A percentile compares a stretch with the other conserved stretches of the same genome.
Conservation (phyloP, 2,329 filamentous ascomycete genomes). For the Macroventuria anomochaeta region DNA sequence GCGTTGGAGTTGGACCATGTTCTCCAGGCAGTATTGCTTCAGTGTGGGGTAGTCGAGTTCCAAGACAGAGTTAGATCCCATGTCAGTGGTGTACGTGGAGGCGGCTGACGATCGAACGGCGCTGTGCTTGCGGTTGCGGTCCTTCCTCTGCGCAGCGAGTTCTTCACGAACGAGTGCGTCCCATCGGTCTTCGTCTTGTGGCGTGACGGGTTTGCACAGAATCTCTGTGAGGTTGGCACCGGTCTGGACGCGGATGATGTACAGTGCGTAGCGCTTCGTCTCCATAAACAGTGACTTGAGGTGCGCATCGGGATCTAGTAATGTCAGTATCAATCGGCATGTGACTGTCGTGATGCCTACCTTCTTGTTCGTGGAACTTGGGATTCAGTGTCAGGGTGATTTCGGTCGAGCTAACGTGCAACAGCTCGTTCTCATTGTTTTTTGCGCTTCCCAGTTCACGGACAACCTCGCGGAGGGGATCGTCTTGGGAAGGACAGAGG, state of each 20-base stretch:
- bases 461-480: conserved; percentile 88
- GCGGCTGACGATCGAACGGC: conserved; percentile 81
- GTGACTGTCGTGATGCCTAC: conserved; percentile 45
- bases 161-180: conserved; percentile 81
- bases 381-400: conserved; percentile 90
- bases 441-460: conserved; percentile 95
- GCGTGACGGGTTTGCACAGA: conserved; percentile 83
- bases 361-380: conserved; percentile 84
- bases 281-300: conserved; percentile 96
- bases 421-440: conserved; percentile 93
- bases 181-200: conserved; percentile 92
- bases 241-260: conserved; percentile 96
- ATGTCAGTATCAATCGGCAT: conserved; percentile 29
- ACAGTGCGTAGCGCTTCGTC: conserved; percentile 94
- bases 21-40: conserved; percentile 91
- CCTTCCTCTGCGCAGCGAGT: conserved; percentile 57
- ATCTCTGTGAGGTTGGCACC: conserved; percentile 94
- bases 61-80: conserved; percentile 63
- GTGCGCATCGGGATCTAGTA: conserved; percentile 83
- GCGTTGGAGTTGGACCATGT: conserved; percentile 87
- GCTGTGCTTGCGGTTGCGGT: conserved; percentile 58
- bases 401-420: conserved; percentile 82
- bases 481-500: conserved; percentile 82
- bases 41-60: conserved; percentile 94
- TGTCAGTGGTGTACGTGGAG: conserved; percentile 71